Conservation (phyloP, 2,329 filamentous ascomycete genomes). For the Colletotrichum destructivum region DNA sequence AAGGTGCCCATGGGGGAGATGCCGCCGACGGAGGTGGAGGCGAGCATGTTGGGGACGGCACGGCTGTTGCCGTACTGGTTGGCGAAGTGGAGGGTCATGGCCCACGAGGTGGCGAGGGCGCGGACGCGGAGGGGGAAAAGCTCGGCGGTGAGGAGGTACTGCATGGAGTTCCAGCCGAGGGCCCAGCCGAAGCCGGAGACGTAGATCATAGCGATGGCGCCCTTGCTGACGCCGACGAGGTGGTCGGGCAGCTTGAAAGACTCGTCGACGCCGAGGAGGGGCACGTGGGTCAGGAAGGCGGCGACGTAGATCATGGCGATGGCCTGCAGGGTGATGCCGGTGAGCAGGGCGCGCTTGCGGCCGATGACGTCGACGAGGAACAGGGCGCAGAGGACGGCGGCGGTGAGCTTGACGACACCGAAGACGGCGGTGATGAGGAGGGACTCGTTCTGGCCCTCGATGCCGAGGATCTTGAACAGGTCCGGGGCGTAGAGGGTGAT, state of each 20-base stretch:
- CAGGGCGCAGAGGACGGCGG: slow-evolving; percentile 78
- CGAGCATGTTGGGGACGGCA: slow-evolving; percentile 82
- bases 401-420: slow-evolving; percentile 80
- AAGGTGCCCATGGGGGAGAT: slow-evolving; percentile 78
- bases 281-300: slow-evolving; percentile 73
- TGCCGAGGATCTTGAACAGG: slow-evolving; percentile 80
- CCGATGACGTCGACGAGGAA: slow-evolving; percentile 87
- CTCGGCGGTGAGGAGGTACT: slow-evolving; percentile 84
- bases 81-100: slow-evolving; percentile 85
- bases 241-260: slow-evolving; percentile 61
- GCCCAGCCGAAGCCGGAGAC: slow-evolving; percentile 79
- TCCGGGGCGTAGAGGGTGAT: slow-evolving; percentile 85
- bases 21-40: slow-evolving; percentile 62
- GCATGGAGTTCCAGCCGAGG: slow-evolving; percentile 81
- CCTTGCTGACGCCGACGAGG: slow-evolving; percentile 72
- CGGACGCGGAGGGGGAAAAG: slow-evolving; percentile 83
- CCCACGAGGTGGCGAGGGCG: slow-evolving; percentile 78
- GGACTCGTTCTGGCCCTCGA: slow-evolving; percentile 76
- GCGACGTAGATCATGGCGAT: slow-evolving; percentile 76
- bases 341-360: slow-evolving; percentile 76
- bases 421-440: slow-evolving; percentile 83
- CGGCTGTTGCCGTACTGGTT: slow-evolving; percentile 85
- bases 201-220: slow-evolving; percentile 82
- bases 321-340: slow-evolving; percentile 73
- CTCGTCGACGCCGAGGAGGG: slow-evolving; percentile 67